Conservation (phyloP, 331 rosid genomes). For the Telfairia occidentalis region DNA sequence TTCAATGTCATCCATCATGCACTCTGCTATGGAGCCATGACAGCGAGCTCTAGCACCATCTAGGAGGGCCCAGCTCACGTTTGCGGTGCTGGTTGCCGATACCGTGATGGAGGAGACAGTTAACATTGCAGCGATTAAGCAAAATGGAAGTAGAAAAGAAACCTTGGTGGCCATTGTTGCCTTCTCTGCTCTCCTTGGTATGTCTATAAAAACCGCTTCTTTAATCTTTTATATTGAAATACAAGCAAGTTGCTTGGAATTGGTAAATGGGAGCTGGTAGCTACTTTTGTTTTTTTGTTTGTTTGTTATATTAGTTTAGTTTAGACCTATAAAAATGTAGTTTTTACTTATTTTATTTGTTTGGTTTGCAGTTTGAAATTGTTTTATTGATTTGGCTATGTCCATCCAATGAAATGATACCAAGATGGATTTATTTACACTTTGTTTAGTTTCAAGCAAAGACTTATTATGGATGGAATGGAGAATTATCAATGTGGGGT, state of each 20-base stretch:
- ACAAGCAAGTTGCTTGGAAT: not conserved
- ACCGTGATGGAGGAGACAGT: not conserved
- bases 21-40: constrained; percentile 62
- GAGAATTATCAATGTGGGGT: not conserved
- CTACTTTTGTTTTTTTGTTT: not conserved
- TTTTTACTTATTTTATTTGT: not conserved
- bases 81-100: constrained; percentile 17
- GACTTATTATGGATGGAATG: not conserved
- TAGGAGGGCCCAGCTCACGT: constrained; percentile 30
- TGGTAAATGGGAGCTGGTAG: constrained; percentile 5
- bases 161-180: constrained; percentile 31
- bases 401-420: not conserved
- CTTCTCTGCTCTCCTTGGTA: constrained; percentile 10
- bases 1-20: constrained; percentile 41
- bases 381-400: not conserved
- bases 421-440: not conserved
- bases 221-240: constrained; percentile 5
- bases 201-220: not conserved
- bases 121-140: constrained; percentile 22
- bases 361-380: not conserved
- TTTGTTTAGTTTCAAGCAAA: not conserved
- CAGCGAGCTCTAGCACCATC: constrained; percentile 23
- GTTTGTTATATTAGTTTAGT: not conserved
- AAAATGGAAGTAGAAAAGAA: constrained; percentile 16
- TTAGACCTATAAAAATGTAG: not conserved